Conservation (phyloP, 1,284 basidiomycete species). For the Polyporus tsugae region DNA sequence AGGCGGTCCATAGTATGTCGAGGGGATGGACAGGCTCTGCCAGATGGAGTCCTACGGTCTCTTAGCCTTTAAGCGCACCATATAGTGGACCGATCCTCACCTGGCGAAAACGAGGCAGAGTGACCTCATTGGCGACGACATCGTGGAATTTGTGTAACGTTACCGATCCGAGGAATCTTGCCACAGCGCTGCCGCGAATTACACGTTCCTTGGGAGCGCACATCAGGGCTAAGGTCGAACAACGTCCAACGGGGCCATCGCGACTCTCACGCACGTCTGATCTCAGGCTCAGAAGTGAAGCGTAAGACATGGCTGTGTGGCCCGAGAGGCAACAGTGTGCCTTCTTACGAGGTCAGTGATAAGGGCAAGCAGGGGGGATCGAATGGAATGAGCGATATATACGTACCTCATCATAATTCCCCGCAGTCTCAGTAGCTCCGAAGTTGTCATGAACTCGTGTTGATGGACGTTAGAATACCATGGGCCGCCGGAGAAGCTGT, state of each 20-base stretch:
- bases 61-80: neutral
- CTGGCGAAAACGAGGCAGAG: neutral
- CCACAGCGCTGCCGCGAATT: neutral
- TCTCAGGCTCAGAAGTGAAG: neutral
- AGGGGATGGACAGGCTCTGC: neutral
- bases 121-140: conserved; percentile 1
- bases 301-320: neutral
- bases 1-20: conserved; percentile 5
- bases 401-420: neutral
- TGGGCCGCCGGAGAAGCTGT: neutral
- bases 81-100: neutral
- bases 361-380: neutral
- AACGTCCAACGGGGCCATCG: neutral
- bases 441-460: no score
- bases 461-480: neutral
- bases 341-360: neutral
- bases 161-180: neutral
- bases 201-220: neutral
- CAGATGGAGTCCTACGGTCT: neutral
- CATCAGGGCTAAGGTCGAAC: neutral
- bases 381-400: neutral
- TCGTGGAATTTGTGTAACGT: neutral
- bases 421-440: neutral
- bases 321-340: neutral
- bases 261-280: conserved; percentile 2